These are phyloP conservation scores for Suzukiozyma palmioleophila DNA, from an alignment of 1,139 yeast genomes.

Conservation along the genomic window DNA sequence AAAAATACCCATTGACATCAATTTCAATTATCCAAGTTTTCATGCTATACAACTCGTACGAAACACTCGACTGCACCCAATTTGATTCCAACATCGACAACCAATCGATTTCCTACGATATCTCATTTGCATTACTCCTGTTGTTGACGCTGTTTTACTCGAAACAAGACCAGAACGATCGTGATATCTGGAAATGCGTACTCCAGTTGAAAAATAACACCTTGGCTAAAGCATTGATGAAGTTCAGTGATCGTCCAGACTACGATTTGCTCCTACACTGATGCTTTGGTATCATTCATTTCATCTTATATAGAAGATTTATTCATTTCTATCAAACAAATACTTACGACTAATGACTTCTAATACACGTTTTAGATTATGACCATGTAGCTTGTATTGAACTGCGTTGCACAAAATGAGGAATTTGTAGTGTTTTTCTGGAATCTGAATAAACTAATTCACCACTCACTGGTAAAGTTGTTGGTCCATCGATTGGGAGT, in stretches of 20 bases:
- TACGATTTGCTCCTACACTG: conserved; percentile 3
- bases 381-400: background rate
- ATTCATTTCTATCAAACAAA: conserved; percentile 1
- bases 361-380: background rate
- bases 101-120: conserved; percentile 5
- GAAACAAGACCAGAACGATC: conserved; percentile 4
- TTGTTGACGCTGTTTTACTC: conserved; percentile 12
- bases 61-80: conserved; percentile 2
- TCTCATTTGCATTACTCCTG: conserved; percentile 5
- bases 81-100: conserved; percentile 3
- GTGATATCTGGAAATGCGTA: conserved; percentile 17
- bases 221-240: conserved; percentile 17
- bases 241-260: conserved; percentile 13
- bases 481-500: conserved; percentile 9
- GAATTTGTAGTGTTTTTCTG: too few species aligned
- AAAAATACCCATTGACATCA: background rate
- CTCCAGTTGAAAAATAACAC: conserved; percentile 14
- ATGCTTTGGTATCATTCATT: too few species aligned
- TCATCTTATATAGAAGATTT: conserved; percentile 1
- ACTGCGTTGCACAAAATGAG: too few species aligned
- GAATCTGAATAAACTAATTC: too few species aligned
- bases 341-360: conserved; percentile 1
- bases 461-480: background rate
- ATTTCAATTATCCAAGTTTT: conserved; percentile 7
- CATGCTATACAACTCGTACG: conserved; percentile 6